A percentile compares a stretch with the other conserved stretches of the same genome.
phyloP scores from a whole-genome alignment of 1,284 basidiomycete genomes.

The Microbotryum violaceum region DNA sequence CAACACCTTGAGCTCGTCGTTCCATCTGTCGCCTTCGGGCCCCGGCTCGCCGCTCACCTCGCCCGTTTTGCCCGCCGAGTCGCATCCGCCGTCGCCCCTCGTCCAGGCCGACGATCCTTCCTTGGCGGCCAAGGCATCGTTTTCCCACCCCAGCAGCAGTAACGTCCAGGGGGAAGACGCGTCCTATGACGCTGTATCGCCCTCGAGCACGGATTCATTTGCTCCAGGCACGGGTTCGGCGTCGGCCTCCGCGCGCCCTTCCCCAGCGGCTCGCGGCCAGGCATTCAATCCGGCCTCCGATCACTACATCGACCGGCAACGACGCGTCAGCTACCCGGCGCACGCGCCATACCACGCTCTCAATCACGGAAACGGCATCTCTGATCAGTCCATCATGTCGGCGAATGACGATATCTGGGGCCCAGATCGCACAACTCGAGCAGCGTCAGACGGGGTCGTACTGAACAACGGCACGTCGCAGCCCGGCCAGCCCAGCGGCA shows the following conservation, averaged over 20 bases:
- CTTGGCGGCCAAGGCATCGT: not conserved
- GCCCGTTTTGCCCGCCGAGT: not conserved
- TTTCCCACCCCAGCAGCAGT: not conserved
- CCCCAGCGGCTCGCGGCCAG: not conserved
- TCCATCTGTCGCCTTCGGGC: constrained; percentile 9
- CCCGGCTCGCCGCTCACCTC: not conserved
- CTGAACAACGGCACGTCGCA: not conserved
- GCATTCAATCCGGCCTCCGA: not conserved
- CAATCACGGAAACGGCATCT: not conserved
- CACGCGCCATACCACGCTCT: too few relatives aligned
- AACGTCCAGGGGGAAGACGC: too few relatives aligned
- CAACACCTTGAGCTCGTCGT: constrained; percentile 8
- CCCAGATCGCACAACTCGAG: constrained; percentile 15
- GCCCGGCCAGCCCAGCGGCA: not conserved
- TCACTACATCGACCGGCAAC: not conserved
- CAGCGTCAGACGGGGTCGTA: constrained; percentile 21
- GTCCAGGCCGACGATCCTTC: not conserved
- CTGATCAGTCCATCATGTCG: not conserved
- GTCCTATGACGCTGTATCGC: too few relatives aligned
- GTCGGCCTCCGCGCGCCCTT: not conserved
- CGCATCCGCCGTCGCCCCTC: not conserved
- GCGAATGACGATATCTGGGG: too few relatives aligned
- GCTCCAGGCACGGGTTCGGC: not conserved
- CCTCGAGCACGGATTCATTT: too few relatives aligned
- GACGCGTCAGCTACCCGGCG: not conserved